Evolutionary conservation across 495 filamentous ascomycete genomes (phyloP).

Genomic region (Xylaria acuta): DNA sequence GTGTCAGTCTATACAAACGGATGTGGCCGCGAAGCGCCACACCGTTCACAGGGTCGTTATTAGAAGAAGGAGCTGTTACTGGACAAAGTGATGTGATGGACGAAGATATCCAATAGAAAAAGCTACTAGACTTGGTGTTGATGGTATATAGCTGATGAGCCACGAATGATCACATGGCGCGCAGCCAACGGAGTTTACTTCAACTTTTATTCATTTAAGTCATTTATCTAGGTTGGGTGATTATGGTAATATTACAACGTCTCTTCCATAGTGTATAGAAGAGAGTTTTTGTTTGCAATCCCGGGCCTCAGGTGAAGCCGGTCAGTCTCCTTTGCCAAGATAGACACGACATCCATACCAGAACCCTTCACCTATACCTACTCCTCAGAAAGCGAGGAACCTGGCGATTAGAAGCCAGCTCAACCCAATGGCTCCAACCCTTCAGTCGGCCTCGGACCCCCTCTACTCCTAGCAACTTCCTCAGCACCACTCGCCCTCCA

Average conservation of each 20-base stretch:
- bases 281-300: neutral
- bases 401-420: neutral
- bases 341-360: neutral
- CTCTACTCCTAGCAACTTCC: constrained; percentile 58
- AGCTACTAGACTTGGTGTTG: constrained; percentile 13
- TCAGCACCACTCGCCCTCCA: constrained; percentile 88
- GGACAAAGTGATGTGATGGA: constrained; percentile 47
- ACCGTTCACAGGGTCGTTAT: constrained; percentile 52
- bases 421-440: constrained; percentile 50
- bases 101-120: constrained; percentile 43
- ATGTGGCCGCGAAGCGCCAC: constrained; percentile 79
- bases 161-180: constrained; percentile 18
- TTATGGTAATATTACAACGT: constrained; percentile 12
- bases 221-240: neutral
- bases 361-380: neutral
- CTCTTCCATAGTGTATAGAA: neutral
- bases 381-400: neutral
- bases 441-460: constrained; percentile 57
- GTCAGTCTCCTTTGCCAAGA: neutral
- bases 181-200: constrained; percentile 10
- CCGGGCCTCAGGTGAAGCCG: neutral
- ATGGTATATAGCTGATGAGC: constrained; percentile 7
- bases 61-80: constrained; percentile 37
- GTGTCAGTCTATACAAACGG: constrained; percentile 91
- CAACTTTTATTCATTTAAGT: neutral